Base-by-base conservation (phyloP, 345 rosid species). In the Erodium maritimum region DNA sequence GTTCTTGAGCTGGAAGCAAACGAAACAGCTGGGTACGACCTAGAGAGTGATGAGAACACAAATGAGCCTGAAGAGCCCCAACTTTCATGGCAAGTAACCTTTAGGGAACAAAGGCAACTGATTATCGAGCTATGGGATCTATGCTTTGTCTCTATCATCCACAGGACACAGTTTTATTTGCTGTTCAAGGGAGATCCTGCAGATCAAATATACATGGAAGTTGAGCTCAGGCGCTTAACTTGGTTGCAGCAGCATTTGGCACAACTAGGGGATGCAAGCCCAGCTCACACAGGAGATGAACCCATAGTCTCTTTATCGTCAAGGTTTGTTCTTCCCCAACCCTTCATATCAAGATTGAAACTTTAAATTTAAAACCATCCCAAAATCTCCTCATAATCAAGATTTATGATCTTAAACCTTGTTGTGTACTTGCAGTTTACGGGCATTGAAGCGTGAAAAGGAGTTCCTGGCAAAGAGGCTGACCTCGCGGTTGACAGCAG, bases 1-100 rank as follows among this genome's bases (percentile, higher is more conserved):
- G 99, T 94, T 70, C 95, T 94, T 58, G 95, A 90, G 76, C 81
- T 94, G 67, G 99, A 94, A 81, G 93, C 97, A 60, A 89, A 90
- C 60, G 97, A 94, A 69, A 91, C 86, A 64, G 87, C 91, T 65
- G 99, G 99, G 57, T 78, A 83, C 67, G 75, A 67, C 54, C 21
- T 74, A 24, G 89, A 86, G 59, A 73, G 79, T 23, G 86, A 87
- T 54, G 95, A 87, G 67, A 69, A 57, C 53, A 50, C 18, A 16
- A 65, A 74, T 48, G 83, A 74, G 61, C 65, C 78, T 50, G 81
- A 73, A 57, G 83, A 80, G 56, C 80, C 93, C 58, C 89, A 78
- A 68, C 86, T 82, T 1, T 77, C 90, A 17, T 94, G 97, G 99
- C 85, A 80, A 61, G 68, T 87, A 73, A 74, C 88, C 17, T 90